Evolutionary conservation across 768 basidiomycete species (phyloP).

Genomic region (Mycena floridula): DNA sequence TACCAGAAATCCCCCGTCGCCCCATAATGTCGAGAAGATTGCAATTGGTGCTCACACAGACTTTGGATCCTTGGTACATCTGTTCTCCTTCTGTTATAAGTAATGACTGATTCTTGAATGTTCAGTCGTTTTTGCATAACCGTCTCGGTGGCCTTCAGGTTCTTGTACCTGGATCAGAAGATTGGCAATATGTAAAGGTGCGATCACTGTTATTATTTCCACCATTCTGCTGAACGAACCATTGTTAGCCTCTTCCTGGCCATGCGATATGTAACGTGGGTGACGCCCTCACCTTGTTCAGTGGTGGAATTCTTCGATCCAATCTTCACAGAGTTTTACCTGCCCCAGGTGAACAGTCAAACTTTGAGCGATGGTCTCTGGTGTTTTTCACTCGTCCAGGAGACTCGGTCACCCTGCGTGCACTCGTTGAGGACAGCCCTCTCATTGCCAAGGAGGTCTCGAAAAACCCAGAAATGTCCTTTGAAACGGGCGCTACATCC

Average conservation of each 20-base stretch:
- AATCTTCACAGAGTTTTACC: conserved; percentile 49
- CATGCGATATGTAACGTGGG: conserved; percentile 43
- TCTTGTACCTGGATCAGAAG: conserved; percentile 22
- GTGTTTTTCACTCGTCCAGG: conserved; percentile 57
- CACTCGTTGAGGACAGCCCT: conserved; percentile 37
- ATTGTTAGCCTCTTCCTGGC: conserved; percentile 30
- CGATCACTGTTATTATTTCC: background rate
- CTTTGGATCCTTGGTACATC: conserved; percentile 3
- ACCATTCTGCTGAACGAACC: conserved; percentile 27
- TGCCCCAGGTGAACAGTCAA: conserved; percentile 45
- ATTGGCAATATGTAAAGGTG: conserved; percentile 40
- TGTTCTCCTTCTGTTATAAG: conserved; percentile 9
- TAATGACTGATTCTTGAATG: background rate
- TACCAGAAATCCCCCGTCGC: conserved; percentile 29
- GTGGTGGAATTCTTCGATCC: conserved; percentile 45
- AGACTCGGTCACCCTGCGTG: conserved; percentile 36
- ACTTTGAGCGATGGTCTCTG: conserved; percentile 48
- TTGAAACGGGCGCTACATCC: conserved; percentile 14
- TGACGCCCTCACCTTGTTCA: conserved; percentile 43
- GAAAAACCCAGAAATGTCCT: conserved; percentile 13
- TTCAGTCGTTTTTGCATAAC: conserved; percentile 4
- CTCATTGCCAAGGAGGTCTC: conserved; percentile 38
- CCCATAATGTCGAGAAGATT: conserved; percentile 11
- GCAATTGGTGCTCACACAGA: conserved; percentile 8
- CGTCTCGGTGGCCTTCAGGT: conserved; percentile 5